Conservation (phyloP, 306 rosid species). For the Pyrus pyrifolia region DNA sequence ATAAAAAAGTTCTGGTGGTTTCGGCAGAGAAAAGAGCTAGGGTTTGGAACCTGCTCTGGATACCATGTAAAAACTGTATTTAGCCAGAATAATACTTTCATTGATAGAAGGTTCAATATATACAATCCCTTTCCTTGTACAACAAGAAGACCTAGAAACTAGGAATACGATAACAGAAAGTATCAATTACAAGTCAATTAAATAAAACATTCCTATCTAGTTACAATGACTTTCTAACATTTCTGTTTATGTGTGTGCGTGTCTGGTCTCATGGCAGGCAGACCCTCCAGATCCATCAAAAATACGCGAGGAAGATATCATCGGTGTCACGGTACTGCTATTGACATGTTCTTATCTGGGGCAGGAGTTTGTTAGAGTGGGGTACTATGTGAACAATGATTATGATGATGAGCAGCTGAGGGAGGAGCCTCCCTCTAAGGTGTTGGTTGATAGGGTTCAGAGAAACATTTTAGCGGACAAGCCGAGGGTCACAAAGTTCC, state of each 20-base stretch:
- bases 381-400: conserved; percentile 91
- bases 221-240: too few species aligned
- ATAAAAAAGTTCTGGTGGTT: too few species aligned
- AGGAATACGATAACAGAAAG: too few species aligned
- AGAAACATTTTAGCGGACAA: conserved; percentile 89
- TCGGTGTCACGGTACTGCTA: conserved; percentile 75
- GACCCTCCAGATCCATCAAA: conserved; percentile 91
- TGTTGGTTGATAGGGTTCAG: conserved; percentile 62
- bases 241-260: neutral
- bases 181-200: too few species aligned
- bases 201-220: too few species aligned
- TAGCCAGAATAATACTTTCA: too few species aligned
- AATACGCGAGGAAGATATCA: conserved; percentile 89
- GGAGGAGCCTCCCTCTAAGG: conserved; percentile 86
- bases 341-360: conserved; percentile 86
- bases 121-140: too few species aligned
- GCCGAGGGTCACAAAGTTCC: conserved; percentile 91
- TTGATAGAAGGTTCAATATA: too few species aligned
- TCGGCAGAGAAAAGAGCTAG: too few species aligned
- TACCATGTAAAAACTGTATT: too few species aligned
- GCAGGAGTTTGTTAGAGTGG: conserved; percentile 83
- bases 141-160: too few species aligned
- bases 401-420: conserved; percentile 87
- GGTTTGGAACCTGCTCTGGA: too few species aligned
- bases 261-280: conserved; percentile 42